phyloP scores from a whole-genome alignment of 2,329 filamentous ascomycete genomes.

The Lecanosticta acicola region DNA sequence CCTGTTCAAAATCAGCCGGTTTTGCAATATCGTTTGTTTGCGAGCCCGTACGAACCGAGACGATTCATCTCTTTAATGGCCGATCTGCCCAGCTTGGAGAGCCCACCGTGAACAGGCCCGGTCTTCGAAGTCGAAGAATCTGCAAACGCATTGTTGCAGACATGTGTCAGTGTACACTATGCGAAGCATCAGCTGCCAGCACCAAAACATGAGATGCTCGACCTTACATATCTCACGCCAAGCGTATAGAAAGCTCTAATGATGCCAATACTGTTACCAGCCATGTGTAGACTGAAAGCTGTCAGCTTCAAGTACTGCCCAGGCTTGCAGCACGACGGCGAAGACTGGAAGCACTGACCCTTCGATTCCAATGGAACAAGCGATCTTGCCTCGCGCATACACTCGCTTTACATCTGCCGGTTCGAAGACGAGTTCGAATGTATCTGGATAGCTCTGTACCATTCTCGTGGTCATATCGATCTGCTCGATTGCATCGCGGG shows the following conservation, averaged over 20 bases:
- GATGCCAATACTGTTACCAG: constrained; percentile 32
- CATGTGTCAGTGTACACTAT: constrained; percentile 18
- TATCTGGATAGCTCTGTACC: constrained; percentile 30
- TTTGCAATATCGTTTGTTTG: not conserved
- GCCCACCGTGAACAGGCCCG: constrained; percentile 13
- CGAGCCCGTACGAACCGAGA: constrained; percentile 23
- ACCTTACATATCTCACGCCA: constrained; percentile 37
- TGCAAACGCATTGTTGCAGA: constrained; percentile 21
- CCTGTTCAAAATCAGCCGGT: constrained; percentile 7
- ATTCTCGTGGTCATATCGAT: constrained; percentile 24
- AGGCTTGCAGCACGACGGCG: not conserved
- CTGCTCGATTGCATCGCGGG: constrained; percentile 21
- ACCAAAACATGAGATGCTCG: not conserved
- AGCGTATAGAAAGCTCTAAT: constrained; percentile 35
- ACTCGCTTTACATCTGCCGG: constrained; percentile 28
- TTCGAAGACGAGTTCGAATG: constrained; percentile 24
- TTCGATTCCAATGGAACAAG: constrained; percentile 38
- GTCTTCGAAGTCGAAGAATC: constrained; percentile 16
- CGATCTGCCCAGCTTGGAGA: constrained; percentile 24
- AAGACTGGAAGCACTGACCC: constrained; percentile 17
- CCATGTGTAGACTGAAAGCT: constrained; percentile 8
- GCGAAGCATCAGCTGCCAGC: not conserved
- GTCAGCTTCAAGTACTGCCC: not conserved
- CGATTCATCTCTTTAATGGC: constrained; percentile 37
- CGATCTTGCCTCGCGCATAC: constrained; percentile 32